These are phyloP conservation scores for Phytophthora agathidicida DNA, from an alignment of 352 stramenopile species.

Conservation along the genomic window DNA sequence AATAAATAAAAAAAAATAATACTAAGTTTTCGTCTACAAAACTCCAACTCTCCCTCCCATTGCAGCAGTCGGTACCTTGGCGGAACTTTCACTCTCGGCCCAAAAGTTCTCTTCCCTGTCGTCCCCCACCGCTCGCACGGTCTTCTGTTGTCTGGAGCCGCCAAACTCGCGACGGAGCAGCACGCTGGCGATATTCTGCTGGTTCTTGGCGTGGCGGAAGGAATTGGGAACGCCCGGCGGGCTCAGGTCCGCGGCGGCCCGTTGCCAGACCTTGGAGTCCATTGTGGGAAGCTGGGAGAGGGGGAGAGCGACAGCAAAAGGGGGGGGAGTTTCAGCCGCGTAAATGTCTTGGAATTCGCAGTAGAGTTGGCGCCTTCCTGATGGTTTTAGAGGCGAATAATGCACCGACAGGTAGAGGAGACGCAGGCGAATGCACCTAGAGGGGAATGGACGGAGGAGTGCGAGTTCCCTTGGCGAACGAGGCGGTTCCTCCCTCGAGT, in stretches of 20 bases:
- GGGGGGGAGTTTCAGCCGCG: slow-evolving; percentile 25
- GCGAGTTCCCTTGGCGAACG: slow-evolving; percentile 11
- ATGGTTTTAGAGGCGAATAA: slow-evolving; percentile 6
- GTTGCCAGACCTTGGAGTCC: slow-evolving; percentile 73
- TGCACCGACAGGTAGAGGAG: not conserved
- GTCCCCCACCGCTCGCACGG: slow-evolving; percentile 47
- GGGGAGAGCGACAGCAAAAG: not conserved
- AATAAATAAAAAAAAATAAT: not conserved
- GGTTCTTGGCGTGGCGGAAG: slow-evolving; percentile 64
- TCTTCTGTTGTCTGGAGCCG: slow-evolving; percentile 45
- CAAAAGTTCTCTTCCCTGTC: slow-evolving; percentile 74
- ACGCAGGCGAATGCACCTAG: slow-evolving; percentile 5
- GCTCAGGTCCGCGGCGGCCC: slow-evolving; percentile 70
- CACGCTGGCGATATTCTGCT: slow-evolving; percentile 74
- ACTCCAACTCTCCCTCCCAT: not conserved
- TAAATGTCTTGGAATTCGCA: not conserved
- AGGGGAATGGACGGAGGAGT: not conserved
- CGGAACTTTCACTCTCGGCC: slow-evolving; percentile 77
- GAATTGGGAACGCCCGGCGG: slow-evolving; percentile 78
- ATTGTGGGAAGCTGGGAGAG: slow-evolving; percentile 8
- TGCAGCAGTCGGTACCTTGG: slow-evolving; percentile 53
- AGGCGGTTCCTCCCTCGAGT: slow-evolving; percentile 7
- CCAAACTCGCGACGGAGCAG: slow-evolving; percentile 67
- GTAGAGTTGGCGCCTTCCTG: slow-evolving; percentile 3
- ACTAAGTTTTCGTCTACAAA: not conserved